phyloP scores from a whole-genome alignment of 805 yeast genomes.

The Kodamaea laetipori region DNA sequence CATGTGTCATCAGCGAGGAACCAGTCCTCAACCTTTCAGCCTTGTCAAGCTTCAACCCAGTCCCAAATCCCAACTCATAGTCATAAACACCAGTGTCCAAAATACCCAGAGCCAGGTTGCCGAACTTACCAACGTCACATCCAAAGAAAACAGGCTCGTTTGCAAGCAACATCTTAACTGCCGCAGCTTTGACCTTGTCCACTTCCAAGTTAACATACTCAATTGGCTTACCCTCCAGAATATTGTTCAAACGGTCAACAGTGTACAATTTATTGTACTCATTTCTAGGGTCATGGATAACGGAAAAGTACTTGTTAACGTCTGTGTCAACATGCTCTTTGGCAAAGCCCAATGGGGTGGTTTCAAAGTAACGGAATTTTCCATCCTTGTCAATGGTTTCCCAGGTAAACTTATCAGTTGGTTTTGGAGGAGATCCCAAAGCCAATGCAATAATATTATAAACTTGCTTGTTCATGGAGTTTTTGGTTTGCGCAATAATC shows the following conservation, averaged over 20 bases:
- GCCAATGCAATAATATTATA: constrained; percentile 67
- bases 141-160: constrained; percentile 88
- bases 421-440: constrained; percentile 79
- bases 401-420: constrained; percentile 69
- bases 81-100: constrained; percentile 75
- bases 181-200: constrained; percentile 56
- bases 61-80: constrained; percentile 58
- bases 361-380: constrained; percentile 49
- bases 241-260: constrained; percentile 75
- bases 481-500: constrained; percentile 37
- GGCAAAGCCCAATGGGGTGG: constrained; percentile 70
- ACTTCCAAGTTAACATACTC: constrained; percentile 70
- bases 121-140: constrained; percentile 82
- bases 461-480: constrained; percentile 56
- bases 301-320: constrained; percentile 56
- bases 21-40: constrained; percentile 69
- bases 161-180: constrained; percentile 65
- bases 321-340: constrained; percentile 54
- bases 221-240: constrained; percentile 68
- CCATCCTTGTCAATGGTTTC: constrained; percentile 75
- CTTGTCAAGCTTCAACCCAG: constrained; percentile 54
- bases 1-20: constrained; percentile 84
- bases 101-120: constrained; percentile 62
- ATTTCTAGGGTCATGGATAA: constrained; percentile 84
- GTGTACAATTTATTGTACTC: constrained; percentile 61